These are phyloP conservation scores for Mrakia gelida DNA, from an alignment of 768 basidiomycete genomes.

Conservation along the genomic window DNA sequence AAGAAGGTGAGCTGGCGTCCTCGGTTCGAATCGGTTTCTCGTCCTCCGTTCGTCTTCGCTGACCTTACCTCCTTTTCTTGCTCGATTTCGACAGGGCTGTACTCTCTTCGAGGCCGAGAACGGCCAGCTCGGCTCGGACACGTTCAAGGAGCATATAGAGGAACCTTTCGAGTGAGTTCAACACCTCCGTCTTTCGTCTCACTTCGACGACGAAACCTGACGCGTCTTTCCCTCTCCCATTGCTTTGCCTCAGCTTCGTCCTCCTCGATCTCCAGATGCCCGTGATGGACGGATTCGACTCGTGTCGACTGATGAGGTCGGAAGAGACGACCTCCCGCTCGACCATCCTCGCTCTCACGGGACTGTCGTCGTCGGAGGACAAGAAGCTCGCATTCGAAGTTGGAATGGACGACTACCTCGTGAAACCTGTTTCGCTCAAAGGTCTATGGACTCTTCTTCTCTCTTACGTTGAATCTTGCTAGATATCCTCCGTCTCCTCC, in stretches of 20 bases:
- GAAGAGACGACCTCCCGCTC: background rate
- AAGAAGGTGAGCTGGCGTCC: too few relatives aligned
- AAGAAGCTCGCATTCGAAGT: background rate
- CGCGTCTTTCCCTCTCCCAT: background rate
- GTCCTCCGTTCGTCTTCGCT: background rate
- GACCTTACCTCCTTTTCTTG: too few relatives aligned
- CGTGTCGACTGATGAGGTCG: background rate
- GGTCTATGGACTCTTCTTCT: background rate
- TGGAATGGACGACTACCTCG: conserved; percentile 18
- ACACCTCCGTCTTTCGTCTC: background rate
- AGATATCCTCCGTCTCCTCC: too few relatives aligned
- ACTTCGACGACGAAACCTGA: background rate
- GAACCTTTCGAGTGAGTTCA: conserved; percentile 1
- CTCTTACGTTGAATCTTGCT: background rate
- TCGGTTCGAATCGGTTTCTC: background rate
- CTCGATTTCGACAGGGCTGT: background rate
- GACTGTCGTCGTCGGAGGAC: background rate
- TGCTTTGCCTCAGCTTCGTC: background rate
- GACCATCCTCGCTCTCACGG: background rate
- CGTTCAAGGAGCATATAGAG: background rate
- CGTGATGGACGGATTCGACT: background rate
- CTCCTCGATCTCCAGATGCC: conserved; percentile 12
- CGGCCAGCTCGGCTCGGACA: background rate
- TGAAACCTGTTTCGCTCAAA: conserved; percentile 7
- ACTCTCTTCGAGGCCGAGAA: background rate